Evolutionary conservation across 495 filamentous ascomycete genomes (phyloP), one percentile per base, ranked within the genome.

Genomic region (Trichoderma virens): DNA sequence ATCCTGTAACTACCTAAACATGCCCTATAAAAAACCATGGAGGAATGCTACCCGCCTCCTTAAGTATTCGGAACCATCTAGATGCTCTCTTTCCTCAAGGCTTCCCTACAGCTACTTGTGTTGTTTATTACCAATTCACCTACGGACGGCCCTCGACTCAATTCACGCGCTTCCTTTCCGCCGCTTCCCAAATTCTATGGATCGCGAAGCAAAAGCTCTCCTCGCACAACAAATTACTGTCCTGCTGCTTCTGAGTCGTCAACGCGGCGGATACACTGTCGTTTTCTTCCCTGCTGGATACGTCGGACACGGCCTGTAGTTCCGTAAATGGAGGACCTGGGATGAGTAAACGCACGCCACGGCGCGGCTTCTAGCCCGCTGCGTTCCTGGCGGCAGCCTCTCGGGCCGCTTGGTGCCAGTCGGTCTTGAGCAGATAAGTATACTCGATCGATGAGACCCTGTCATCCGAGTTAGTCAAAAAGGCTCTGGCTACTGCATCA

Each of bases 361-460:
- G n/a, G 31, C 30, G 16, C 31, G 59, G 31, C 81, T 56, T 56
- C 51, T 71, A 87, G 34, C 78, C 78, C 65, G 78, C 70, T 41
- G 78, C 78, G 72, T 92, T 92, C 66, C 89, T 77, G 54, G 71
- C 73, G 47, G 83, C 72, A 8, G 90, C 90, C 68, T 89, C 90
- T 54, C 86, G 82, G 30, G 89, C 88, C 1, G 88, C 86, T 59
- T 80, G 79, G 63, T 89, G 76, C 88, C 88, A 93, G 68, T 83
- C 82, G n/a, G 81, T 81, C 39, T 75, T 75, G 20, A 71, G 83
- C 30, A 90, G 79, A 63, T 88, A 91, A 43, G 80, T 71, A 0
- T 76, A 84, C 67, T 93, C 89, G 35, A 85, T 81, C 0, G 71
- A 64, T 2, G 83, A 80, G 18, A 92, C 88, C 45, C 77, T 79